A percentile compares a stretch with the other conserved stretches of the same genome.
phyloP scores from a whole-genome alignment of 192 early-diverging fungal genomes.

The Podila epigama region DNA sequence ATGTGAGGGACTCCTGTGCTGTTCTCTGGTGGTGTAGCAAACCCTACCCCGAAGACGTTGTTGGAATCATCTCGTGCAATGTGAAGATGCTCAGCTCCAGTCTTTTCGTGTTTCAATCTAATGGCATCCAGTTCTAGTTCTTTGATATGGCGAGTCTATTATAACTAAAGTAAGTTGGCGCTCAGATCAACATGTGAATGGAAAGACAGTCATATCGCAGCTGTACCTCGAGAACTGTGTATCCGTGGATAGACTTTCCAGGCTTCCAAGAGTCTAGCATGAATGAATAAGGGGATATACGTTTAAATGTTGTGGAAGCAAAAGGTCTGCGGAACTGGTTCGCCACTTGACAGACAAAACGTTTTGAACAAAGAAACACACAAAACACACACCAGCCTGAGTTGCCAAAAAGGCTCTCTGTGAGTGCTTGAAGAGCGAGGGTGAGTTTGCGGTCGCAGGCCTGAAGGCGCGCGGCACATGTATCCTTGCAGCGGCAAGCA shows the following conservation, averaged over 20 bases:
- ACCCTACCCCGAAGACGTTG: slow-evolving; percentile 95
- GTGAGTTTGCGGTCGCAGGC: slow-evolving; percentile 1
- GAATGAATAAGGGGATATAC: neutral
- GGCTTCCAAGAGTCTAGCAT: slow-evolving; percentile 37
- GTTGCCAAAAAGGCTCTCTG: slow-evolving; percentile 37
- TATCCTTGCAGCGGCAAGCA: slow-evolving; percentile 41
- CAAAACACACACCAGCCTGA: slow-evolving; percentile 3
- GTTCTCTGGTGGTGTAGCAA: slow-evolving; percentile 83
- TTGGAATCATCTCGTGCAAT: slow-evolving; percentile 86
- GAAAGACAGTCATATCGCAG: too few relatives aligned
- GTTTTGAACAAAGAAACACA: neutral
- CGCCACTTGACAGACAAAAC: too few relatives aligned
- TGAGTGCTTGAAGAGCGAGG: slow-evolving; percentile 16
- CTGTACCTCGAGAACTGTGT: slow-evolving; percentile 45
- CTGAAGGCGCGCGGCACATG: slow-evolving; percentile 13
- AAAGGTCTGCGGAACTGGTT: neutral
- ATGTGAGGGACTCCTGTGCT: slow-evolving; percentile 93
- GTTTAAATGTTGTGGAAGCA: neutral
- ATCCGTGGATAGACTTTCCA: slow-evolving; percentile 39
- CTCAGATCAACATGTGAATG: too few relatives aligned
- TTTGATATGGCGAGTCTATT: slow-evolving; percentile 62
- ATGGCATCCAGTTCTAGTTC: slow-evolving; percentile 85
- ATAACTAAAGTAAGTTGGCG: too few relatives aligned
- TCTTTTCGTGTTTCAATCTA: slow-evolving; percentile 74
- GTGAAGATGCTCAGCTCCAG: slow-evolving; percentile 90